These are phyloP conservation scores for Citrullus colocynthis DNA, from an alignment of 306 rosid species.

Conservation along the genomic window DNA sequence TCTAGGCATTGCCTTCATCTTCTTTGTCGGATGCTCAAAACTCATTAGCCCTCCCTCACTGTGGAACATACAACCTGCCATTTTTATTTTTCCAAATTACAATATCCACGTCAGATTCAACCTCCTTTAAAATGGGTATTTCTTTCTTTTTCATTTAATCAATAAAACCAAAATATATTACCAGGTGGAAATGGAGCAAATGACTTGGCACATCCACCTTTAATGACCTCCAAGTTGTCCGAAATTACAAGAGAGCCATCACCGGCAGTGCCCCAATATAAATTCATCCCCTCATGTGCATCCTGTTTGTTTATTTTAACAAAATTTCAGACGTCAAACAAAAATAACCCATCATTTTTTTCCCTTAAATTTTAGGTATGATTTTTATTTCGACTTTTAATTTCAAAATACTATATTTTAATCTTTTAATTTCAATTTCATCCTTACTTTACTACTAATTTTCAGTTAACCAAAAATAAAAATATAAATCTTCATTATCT, in stretches of 20 bases:
- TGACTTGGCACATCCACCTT: conserved; percentile 83
- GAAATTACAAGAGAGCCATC: conserved; percentile 79
- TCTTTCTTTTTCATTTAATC: background rate
- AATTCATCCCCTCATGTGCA: conserved; percentile 44
- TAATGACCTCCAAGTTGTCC: conserved; percentile 49
- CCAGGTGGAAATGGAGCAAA: conserved; percentile 90
- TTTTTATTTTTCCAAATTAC: background rate
- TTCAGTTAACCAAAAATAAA: too few relatives aligned
- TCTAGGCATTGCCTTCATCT: conserved; percentile 92
- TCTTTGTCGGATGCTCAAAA: conserved; percentile 77
- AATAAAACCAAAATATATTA: conserved; percentile 11
- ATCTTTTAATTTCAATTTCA: too few relatives aligned
- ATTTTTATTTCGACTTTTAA: too few relatives aligned
- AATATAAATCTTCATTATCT: too few relatives aligned
- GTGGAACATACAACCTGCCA: conserved; percentile 86
- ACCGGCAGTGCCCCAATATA: conserved; percentile 74
- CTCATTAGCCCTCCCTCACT: conserved; percentile 64
- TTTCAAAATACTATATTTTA: too few relatives aligned
- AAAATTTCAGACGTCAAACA: background rate
- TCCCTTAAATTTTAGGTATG: too few relatives aligned
- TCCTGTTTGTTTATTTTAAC: conserved; percentile 22
- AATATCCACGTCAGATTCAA: background rate
- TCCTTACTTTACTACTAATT: too few relatives aligned
- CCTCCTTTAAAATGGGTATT: background rate
- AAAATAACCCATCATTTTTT: background rate